Evolutionary conservation across 2,329 filamentous ascomycete genomes (phyloP).

Genomic region (Cercospora sp.): DNA sequence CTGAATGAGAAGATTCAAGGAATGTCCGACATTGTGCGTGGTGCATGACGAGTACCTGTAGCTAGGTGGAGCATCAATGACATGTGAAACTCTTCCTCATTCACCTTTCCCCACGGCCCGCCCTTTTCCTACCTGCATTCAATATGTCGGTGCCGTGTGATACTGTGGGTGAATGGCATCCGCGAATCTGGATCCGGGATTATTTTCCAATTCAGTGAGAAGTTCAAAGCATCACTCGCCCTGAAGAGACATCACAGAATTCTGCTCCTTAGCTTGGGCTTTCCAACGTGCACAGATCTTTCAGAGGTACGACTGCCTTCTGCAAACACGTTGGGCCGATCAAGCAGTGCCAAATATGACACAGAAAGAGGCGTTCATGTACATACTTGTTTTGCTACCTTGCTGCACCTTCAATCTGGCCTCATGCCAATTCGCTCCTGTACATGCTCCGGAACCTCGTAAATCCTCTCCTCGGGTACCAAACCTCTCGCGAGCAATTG

Average conservation of each 20-base stretch:
- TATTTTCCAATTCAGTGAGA: neutral
- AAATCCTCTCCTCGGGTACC: slow-evolving; percentile 2
- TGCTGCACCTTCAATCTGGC: neutral
- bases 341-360: neutral
- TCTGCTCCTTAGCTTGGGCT: neutral
- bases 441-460: slow-evolving; percentile 1
- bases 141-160: neutral
- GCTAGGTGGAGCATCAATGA: neutral
- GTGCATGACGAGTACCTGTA: neutral
- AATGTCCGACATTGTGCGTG: neutral
- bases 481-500: neutral
- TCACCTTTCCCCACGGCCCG: neutral
- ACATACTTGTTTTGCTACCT: neutral
- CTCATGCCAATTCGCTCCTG: neutral
- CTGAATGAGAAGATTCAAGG: neutral
- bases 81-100: neutral
- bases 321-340: neutral
- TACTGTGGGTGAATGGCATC: neutral
- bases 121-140: neutral
- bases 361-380: neutral
- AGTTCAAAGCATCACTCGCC: neutral
- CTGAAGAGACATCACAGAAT: neutral
- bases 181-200: neutral
- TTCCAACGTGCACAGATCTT: neutral
- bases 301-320: neutral